Base-by-base conservation (phyloP, 345 rosid genomes). In the Corymbia maculata region DNA sequence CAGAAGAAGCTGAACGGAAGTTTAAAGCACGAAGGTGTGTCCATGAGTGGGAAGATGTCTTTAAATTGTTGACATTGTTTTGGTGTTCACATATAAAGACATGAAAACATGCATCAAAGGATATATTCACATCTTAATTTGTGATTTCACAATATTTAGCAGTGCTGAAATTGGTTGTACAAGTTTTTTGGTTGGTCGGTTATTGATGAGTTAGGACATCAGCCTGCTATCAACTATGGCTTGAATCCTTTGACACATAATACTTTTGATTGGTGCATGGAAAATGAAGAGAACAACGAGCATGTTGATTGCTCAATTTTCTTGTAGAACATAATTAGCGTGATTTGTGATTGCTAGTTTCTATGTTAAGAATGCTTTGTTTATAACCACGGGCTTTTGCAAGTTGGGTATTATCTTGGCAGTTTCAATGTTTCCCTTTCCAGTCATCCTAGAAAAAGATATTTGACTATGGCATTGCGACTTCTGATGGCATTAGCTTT, bases 1-100 rank as follows among this genome's bases (percentile, higher is more conserved):
- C 98, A 42, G 99, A 91, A 91, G 99, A 98, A 93, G 98, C 98
- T 92, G 98, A 95, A 55, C 97, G 95, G 91, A 98, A 94, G 93
- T 90, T 50, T 70, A 97, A 97, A 89, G 90, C 95, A 82, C 97
- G 98, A 92, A 97, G 96, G 99, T 97, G 93, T 89, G 95, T 91
- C 26, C 45, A 36, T 32, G 45, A 53, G 64, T 24, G 19, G 53
- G 59, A 21, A 86, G 45, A 86, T 6, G 12, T 86, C 47, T 75
- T 75, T 75, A 75, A 12, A 75, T 75, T 75, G 84, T 51, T 53
- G 44, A 86, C 28, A 16, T 86, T 50, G 22, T 5, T 85, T 19
- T 3, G 4, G 49, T 10, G 13, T 75, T 42, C 49, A 75, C 22
- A 3, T 44, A 44, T 44, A 42, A 24, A 12, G 4, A 75, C 28